Conservation (phyloP, 768 basidiomycete species). For the Suillus subluteus region DNA sequence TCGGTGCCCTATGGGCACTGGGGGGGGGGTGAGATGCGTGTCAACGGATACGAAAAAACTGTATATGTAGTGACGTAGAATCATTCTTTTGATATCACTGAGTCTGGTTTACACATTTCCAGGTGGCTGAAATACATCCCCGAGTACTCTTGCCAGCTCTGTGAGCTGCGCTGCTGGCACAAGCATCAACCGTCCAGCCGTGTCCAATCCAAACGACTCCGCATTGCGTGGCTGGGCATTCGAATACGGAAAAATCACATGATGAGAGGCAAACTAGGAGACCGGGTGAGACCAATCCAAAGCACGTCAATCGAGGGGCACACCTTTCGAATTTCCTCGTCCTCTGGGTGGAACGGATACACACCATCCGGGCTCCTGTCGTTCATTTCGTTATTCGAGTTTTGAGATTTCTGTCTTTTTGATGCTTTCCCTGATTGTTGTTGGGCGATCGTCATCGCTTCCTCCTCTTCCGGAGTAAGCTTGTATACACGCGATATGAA, state of each 20-base stretch:
- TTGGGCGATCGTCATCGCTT: slow-evolving; percentile 45
- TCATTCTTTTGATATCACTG: too few relatives aligned
- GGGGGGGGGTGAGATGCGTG: too few relatives aligned
- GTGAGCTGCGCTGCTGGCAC: slow-evolving; percentile 49
- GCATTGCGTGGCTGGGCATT: slow-evolving; percentile 55
- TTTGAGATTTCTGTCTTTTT: slow-evolving; percentile 40
- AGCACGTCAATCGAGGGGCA: slow-evolving; percentile 20
- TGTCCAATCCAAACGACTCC: slow-evolving; percentile 75
- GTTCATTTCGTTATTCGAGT: slow-evolving; percentile 21
- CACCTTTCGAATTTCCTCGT: slow-evolving; percentile 72
- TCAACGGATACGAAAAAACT: too few relatives aligned
- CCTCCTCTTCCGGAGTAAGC: slow-evolving; percentile 69
- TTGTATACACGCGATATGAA: slow-evolving; percentile 82
- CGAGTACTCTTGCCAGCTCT: slow-evolving; percentile 44
- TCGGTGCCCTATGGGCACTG: too few relatives aligned
- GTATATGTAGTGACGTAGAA: too few relatives aligned
- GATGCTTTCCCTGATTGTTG: slow-evolving; percentile 36
- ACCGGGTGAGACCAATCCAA: neutral
- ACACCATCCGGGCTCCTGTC: slow-evolving; percentile 47
- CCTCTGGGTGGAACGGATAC: slow-evolving; percentile 86
- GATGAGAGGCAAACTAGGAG: slow-evolving; percentile 26
- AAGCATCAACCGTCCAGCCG: slow-evolving; percentile 67
- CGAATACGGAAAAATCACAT: slow-evolving; percentile 48
- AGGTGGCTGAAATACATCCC: slow-evolving; percentile 35
- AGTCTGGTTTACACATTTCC: neutral